These are phyloP conservation scores for Hypoxylon fuscum DNA, from an alignment of 495 filamentous ascomycete genomes.

Conservation along the genomic window DNA sequence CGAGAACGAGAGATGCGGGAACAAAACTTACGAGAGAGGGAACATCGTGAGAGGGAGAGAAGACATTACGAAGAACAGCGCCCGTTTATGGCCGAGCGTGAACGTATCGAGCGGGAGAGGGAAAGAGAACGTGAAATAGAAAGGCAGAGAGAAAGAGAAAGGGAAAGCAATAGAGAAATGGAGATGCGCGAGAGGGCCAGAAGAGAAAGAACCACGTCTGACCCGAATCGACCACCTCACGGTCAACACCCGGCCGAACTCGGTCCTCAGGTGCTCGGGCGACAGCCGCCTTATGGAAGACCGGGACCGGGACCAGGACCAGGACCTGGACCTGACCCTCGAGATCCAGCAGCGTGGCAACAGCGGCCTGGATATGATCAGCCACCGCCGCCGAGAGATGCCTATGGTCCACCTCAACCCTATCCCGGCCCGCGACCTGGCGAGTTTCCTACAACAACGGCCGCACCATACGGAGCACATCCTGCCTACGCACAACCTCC, in stretches of 20 bases:
- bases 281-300: constrained; percentile 51
- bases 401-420: constrained; percentile 53
- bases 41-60: constrained; percentile 36
- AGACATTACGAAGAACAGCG: background rate
- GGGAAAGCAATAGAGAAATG: constrained; percentile 41
- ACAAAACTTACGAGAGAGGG: constrained; percentile 36
- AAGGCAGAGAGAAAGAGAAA: constrained; percentile 48
- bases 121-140: constrained; percentile 50
- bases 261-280: constrained; percentile 33
- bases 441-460: constrained; percentile 54
- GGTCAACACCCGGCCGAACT: constrained; percentile 38
- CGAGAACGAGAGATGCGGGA: constrained; percentile 45
- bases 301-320: constrained; percentile 52
- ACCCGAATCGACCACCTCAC: constrained; percentile 38
- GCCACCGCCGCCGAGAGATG: constrained; percentile 45
- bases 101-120: constrained; percentile 46
- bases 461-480: constrained; percentile 55
- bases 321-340: constrained; percentile 40
- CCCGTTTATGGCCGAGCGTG: constrained; percentile 32
- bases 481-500: constrained; percentile 56
- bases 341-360: constrained; percentile 57
- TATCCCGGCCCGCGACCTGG: constrained; percentile 49
- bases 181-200: constrained; percentile 45
- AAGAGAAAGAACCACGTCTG: constrained; percentile 45
- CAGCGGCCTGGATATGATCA: constrained; percentile 52